Conservation (phyloP, 768 basidiomycete genomes). For the Zangia roseola region DNA sequence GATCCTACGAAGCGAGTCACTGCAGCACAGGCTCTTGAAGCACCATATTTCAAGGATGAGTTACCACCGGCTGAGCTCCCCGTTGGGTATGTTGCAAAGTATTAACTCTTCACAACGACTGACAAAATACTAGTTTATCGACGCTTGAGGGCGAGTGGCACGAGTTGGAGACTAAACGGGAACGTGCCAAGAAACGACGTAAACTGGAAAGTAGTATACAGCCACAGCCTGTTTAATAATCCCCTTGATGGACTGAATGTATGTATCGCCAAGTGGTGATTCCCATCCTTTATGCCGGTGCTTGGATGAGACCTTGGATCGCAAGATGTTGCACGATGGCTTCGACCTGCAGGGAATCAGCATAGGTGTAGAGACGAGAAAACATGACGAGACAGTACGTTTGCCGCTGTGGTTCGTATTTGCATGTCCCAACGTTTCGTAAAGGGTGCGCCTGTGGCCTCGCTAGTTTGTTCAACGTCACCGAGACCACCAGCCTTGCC, state of each 20-base stretch:
- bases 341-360: conserved; percentile 57
- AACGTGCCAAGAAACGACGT: conserved; percentile 78
- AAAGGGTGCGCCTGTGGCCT: conserved; percentile 85
- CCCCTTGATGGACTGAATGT: conserved; percentile 18
- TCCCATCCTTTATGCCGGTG: conserved; percentile 17
- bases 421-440: conserved; percentile 97
- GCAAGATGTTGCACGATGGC: conserved; percentile 82
- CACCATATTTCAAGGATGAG: conserved; percentile 84
- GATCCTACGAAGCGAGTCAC: conserved; percentile 76
- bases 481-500: conserved; percentile 94
- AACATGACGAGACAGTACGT: conserved; percentile 47
- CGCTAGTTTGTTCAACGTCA: conserved; percentile 79
- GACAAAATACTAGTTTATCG: conserved; percentile 52
- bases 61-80: conserved; percentile 73
- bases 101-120: not conserved
- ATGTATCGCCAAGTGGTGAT: conserved; percentile 10
- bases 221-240: conserved; percentile 35
- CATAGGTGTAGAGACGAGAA: not conserved
- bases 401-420: conserved; percentile 84
- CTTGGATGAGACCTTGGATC: conserved; percentile 63
- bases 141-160: conserved; percentile 95
- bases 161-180: conserved; percentile 92
- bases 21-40: conserved; percentile 76
- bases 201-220: conserved; percentile 53
- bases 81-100: conserved; percentile 64